Evolutionary conservation across 2,329 filamentous ascomycete species (phyloP).

Genomic region (Cadophora sp.): DNA sequence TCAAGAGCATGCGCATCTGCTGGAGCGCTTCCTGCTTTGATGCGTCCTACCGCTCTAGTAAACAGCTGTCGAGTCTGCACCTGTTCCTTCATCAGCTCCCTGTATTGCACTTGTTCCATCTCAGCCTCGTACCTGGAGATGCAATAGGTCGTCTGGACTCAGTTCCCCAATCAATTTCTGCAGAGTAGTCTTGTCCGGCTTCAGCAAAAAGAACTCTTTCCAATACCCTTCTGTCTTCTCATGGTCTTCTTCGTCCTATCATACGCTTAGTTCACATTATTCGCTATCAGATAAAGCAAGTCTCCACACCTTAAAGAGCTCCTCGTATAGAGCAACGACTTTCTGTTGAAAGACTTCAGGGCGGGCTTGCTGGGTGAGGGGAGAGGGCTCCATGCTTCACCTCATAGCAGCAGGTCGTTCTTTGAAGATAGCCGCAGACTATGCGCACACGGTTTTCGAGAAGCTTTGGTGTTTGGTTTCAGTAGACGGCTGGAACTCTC

Average conservation of each 20-base stretch:
- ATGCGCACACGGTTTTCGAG: background rate
- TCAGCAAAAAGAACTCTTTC: slow-evolving; percentile 92
- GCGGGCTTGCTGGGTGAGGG: slow-evolving; percentile 88
- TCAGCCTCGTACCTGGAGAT: slow-evolving; percentile 71
- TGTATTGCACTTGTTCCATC: background rate
- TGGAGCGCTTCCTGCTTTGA: slow-evolving; percentile 65
- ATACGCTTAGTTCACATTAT: slow-evolving; percentile 33
- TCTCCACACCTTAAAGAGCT: slow-evolving; percentile 73
- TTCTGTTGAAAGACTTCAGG: slow-evolving; percentile 94
- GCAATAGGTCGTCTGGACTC: slow-evolving; percentile 76
- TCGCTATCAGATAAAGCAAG: background rate
- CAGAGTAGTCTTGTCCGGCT: slow-evolving; percentile 75
- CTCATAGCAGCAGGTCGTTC: slow-evolving; percentile 38
- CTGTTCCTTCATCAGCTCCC: slow-evolving; percentile 35
- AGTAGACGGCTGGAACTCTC: slow-evolving; percentile 6
- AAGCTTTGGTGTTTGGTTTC: slow-evolving; percentile 20
- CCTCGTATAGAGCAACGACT: slow-evolving; percentile 87
- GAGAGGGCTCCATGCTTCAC: slow-evolving; percentile 80
- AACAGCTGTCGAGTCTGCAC: slow-evolving; percentile 68
- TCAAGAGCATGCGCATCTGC: slow-evolving; percentile 83
- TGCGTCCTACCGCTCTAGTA: slow-evolving; percentile 69
- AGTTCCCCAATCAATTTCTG: slow-evolving; percentile 73
- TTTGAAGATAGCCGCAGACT: background rate
- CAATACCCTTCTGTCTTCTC: slow-evolving; percentile 91
- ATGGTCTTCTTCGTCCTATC: slow-evolving; percentile 66